phyloP scores from a whole-genome alignment of 257 asterid genomes.

The Solanum dulcamara region DNA sequence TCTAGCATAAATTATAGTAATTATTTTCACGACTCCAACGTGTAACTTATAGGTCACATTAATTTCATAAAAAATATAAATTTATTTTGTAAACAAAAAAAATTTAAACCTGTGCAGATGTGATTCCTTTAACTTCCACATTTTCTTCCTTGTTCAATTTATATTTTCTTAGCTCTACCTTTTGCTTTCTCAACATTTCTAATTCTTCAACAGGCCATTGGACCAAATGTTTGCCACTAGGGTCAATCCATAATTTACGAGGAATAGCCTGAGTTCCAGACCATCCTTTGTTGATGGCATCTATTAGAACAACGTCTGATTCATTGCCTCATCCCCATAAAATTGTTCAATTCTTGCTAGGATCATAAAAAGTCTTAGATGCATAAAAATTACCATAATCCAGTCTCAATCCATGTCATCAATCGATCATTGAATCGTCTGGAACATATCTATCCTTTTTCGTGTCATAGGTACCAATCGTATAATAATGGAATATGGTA shows the following conservation, averaged over 20 bases:
- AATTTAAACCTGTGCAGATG: background rate
- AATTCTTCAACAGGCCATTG: background rate
- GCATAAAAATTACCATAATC: slow-evolving; percentile 5
- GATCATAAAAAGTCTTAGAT: background rate
- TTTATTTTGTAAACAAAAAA: background rate
- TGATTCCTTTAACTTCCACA: background rate
- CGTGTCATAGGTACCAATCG: background rate
- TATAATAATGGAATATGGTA: background rate
- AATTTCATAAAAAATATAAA: background rate
- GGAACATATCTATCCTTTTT: background rate
- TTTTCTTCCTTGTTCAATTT: background rate
- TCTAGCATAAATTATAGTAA: background rate
- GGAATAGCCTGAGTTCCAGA: background rate
- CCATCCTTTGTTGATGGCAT: background rate
- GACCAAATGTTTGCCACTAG: background rate
- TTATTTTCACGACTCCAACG: background rate
- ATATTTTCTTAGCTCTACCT: background rate
- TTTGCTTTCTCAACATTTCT: background rate
- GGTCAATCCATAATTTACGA: background rate
- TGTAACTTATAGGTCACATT: background rate
- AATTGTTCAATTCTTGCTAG: background rate
- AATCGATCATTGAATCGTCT: background rate
- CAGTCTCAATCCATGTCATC: background rate
- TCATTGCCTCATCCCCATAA: background rate
- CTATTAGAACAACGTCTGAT: background rate